phyloP scores from a whole-genome alignment of 805 yeast genomes.

The Teunomyces cretensis region DNA sequence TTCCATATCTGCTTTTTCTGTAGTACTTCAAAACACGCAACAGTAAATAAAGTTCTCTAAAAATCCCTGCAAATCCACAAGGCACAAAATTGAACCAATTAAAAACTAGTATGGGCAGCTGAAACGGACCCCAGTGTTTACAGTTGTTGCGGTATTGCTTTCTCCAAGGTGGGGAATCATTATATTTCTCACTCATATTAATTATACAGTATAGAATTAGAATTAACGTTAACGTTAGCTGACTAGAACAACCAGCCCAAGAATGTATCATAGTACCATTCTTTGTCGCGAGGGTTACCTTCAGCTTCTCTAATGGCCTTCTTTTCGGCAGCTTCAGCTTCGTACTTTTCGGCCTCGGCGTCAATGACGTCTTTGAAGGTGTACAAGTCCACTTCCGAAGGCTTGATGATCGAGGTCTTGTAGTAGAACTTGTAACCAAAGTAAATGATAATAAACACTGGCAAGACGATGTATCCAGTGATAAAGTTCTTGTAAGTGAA shows the following conservation, averaged over 20 bases:
- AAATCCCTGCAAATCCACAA: no score
- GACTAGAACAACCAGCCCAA: constrained; percentile 49
- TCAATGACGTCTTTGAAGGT: constrained; percentile 58
- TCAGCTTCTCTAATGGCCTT: constrained; percentile 34
- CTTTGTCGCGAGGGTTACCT: constrained; percentile 39
- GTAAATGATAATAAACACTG: constrained; percentile 55
- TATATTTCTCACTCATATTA: neutral
- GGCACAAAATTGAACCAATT: no score
- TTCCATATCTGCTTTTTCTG: no score
- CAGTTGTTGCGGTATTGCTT: no score
- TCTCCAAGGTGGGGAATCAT: no score
- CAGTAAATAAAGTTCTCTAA: no score
- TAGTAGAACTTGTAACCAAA: constrained; percentile 59
- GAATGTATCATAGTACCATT: constrained; percentile 49
- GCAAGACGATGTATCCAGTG: constrained; percentile 77
- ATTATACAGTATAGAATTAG: neutral
- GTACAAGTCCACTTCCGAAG: constrained; percentile 60
- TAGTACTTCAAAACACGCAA: no score
- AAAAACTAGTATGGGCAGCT: no score
- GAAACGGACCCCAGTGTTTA: no score
- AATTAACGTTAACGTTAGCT: neutral
- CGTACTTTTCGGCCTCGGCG: constrained; percentile 37
- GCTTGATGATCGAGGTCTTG: constrained; percentile 48
- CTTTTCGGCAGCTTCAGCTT: constrained; percentile 23
- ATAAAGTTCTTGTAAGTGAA: constrained; percentile 67